These are phyloP conservation scores for Aegilops speltoides DNA, from an alignment of 176 grass and related monocot species.

Conservation along the genomic window DNA sequence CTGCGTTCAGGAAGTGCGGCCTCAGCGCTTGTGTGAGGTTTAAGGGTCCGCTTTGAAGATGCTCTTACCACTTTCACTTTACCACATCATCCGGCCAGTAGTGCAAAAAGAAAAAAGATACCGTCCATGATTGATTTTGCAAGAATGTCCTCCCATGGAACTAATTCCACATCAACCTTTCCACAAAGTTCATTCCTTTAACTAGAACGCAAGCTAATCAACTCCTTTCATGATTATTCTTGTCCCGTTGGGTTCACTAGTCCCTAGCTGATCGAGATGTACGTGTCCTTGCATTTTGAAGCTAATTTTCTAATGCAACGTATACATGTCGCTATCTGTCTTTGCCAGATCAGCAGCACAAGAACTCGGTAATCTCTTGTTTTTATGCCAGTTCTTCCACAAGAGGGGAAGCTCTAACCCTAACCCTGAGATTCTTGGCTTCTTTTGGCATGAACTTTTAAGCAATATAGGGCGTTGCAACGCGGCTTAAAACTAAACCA, in stretches of 20 bases:
- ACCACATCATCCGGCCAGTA: background rate
- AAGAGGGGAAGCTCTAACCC: background rate
- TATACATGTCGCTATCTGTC: background rate
- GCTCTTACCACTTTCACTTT: slow-evolving; percentile 10
- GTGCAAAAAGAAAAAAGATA: background rate
- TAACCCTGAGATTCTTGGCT: slow-evolving; percentile 14
- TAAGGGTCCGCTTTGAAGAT: too few relatives aligned
- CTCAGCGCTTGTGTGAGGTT: too few relatives aligned
- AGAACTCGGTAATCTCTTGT: background rate
- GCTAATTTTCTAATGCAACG: background rate
- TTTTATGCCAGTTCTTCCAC: background rate
- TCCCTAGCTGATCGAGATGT: background rate
- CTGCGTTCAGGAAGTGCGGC: too few relatives aligned
- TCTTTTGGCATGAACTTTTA: background rate
- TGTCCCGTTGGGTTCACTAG: slow-evolving; percentile 7
- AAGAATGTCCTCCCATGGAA: slow-evolving; percentile 30
- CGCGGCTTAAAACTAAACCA: background rate
- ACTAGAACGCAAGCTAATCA: background rate
- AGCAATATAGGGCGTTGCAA: slow-evolving; percentile 3
- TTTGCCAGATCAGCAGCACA: slow-evolving; percentile 3
- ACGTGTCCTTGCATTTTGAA: background rate
- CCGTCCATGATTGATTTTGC: slow-evolving; percentile 17
- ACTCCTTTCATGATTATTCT: slow-evolving; percentile 40
- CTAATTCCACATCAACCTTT: slow-evolving; percentile 32
- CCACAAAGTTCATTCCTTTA: slow-evolving; percentile 17